Evolutionary conservation across 805 yeast species (phyloP), one percentile per base, ranked within the genome.

Genomic region (Wickerhamiella nectarea): DNA sequence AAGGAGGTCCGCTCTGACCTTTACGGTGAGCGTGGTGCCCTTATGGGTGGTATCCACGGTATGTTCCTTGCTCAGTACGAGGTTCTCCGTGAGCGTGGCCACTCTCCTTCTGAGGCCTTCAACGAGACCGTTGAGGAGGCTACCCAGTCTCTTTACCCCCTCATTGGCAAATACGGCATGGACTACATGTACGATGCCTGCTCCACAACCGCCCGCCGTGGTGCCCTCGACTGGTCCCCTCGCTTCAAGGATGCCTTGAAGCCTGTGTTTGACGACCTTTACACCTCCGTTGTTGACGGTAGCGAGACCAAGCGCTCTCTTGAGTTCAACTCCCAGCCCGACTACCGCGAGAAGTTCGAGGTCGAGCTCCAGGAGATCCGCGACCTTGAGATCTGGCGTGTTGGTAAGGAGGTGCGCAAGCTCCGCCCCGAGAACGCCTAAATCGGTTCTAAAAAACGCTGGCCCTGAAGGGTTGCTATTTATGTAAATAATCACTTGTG

Each of bases 171-270:
- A 72, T 83, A 91, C 78, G 98, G 98, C 74, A 91, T 91, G 98
- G 98, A 91, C 73, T 91, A 91, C 89, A 91, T 91, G 98, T 91
- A 91, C 79, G 97, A 91, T 66, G 98, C 98, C 61, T 91, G 98
- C 74, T 91, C 98, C 57, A 91, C 98, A 64, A 91, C 98, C 57
- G 98, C 98, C 62, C 86, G 97, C 78, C 85, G 98, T 75, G 98
- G 98, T 78, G 98, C 98, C 66, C 78, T 91, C 61, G 98, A 91
- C 76, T 91, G 98, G 98, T 89, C 91, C 76, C 97, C 97, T 70
- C 74, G 81, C 70, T 91, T 91, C 86, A 87, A 87, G 78, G 89
- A 84, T 58, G 95, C 96, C 64, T 77, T 91, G 71, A 91, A 91
- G 76, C 97, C 98, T 62, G 96, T 91, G 49, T 91, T 91, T 78